Base-by-base conservation (phyloP, 1,284 basidiomycete species). In the Ustilago lituana region DNA sequence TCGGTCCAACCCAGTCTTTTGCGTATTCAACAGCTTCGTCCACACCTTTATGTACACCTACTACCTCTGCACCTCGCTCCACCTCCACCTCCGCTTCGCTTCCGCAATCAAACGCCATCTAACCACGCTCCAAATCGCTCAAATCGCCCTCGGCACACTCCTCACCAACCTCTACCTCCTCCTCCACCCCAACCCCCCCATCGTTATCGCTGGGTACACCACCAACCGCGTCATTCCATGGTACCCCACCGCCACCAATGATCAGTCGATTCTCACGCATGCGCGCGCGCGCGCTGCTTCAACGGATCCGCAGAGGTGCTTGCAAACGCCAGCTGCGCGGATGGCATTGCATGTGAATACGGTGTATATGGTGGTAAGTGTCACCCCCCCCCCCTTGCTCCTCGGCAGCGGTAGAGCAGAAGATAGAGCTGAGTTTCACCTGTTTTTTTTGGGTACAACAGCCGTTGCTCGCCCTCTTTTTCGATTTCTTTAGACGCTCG, bases 11-110 rank as follows among this genome's bases (percentile, higher is more conserved):
- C 6, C 50, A 70, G 67, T 79, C 51, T 79, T 79, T 39, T 70
- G 63, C 40, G 57, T 74, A 15, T 79, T 78, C 66, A 79, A 79
- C 66, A 74, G 74, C 51, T 73, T 67, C 22, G 73, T 79, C 5
- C 77, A 79, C 48, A 79, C 76, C 14, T 54, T 57, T 37, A 78
- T 78, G 76, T 70, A 74, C 55, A 53, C 63, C 36, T 74, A 79
- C 71, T 79, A 79, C 64, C 60, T 76, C 27, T 77, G 58, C 50
- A 43, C 76, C 11, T 65, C 77, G n/a, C 62, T 79, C 56, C 62
- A 58, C 19, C 62, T 79, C 56, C 62, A 58, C 31, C 65, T 54
- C 62, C 77, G 76, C 11, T 79, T 76, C 51, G 73, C 77, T 0
- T 49, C 66, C 6, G 62, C 72, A 12, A 53, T 79, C 49, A 79